Conservation (phyloP, 2,329 filamentous ascomycete genomes). For the Xylaria sp. region DNA sequence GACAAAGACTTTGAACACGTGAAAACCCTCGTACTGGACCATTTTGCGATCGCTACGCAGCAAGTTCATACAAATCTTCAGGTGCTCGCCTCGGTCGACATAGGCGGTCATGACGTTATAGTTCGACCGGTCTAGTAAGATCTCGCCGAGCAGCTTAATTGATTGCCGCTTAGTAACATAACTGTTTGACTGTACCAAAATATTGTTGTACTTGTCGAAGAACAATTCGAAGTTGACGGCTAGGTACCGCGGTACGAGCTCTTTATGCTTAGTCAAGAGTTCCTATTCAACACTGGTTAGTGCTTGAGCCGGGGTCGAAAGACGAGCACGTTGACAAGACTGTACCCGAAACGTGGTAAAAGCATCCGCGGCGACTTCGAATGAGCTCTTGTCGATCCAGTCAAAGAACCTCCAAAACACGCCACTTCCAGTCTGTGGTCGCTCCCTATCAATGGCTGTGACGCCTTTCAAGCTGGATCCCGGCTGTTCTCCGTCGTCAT, state of each 20-base stretch:
- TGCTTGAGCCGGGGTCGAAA: too few species aligned
- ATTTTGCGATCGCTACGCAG: slow-evolving; percentile 95
- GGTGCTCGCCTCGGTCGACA: slow-evolving; percentile 92
- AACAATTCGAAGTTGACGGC: slow-evolving; percentile 92
- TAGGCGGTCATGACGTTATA: slow-evolving; percentile 99
- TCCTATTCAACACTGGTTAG: slow-evolving; percentile 62
- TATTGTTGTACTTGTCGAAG: slow-evolving; percentile 89
- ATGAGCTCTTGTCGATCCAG: slow-evolving; percentile 96
- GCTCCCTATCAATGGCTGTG: slow-evolving; percentile 79
- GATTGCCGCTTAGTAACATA: slow-evolving; percentile 99
- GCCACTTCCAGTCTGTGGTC: slow-evolving; percentile 80
- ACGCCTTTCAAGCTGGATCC: slow-evolving; percentile 81
- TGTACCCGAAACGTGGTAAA: slow-evolving; percentile 94
- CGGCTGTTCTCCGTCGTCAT: slow-evolving; percentile 81
- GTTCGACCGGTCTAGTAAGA: slow-evolving; percentile 92
- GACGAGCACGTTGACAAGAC: background rate
- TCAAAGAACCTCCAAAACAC: slow-evolving; percentile 98
- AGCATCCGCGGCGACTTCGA: slow-evolving; percentile 96
- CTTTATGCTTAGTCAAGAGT: slow-evolving; percentile 93
- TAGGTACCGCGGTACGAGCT: slow-evolving; percentile 87
- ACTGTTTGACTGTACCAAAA: slow-evolving; percentile 89
- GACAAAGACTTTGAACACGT: slow-evolving; percentile 99
- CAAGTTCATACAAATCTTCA: slow-evolving; percentile 99
- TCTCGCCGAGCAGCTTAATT: slow-evolving; percentile 95
- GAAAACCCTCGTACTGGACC: slow-evolving; percentile 99